A percentile compares a stretch with the other conserved stretches of the same genome.
Conservation (phyloP, 352 stramenopile genomes). For the Phytophthora kernoviae region DNA sequence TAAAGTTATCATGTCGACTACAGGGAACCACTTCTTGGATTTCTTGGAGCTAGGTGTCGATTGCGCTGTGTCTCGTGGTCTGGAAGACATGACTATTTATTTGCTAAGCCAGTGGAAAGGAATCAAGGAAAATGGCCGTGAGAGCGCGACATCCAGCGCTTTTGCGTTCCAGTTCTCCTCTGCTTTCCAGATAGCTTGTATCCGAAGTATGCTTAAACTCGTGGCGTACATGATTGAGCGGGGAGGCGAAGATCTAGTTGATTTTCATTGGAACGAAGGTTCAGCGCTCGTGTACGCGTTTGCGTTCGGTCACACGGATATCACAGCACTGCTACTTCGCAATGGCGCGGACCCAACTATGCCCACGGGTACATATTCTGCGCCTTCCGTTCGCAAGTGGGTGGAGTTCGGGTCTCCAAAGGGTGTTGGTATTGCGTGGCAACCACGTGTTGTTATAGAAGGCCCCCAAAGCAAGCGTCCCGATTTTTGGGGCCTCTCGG, state of each 20-base stretch:
- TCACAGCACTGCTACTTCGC: slow-evolving; percentile 35
- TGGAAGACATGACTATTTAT: slow-evolving; percentile 66
- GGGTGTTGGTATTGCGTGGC: slow-evolving; percentile 33
- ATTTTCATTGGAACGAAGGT: slow-evolving; percentile 68
- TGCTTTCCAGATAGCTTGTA: slow-evolving; percentile 68
- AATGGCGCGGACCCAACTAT: slow-evolving; percentile 55
- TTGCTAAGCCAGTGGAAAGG: slow-evolving; percentile 58
- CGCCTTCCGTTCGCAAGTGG: slow-evolving; percentile 70
- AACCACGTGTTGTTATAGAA: not conserved
- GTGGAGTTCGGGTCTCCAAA: slow-evolving; percentile 51
- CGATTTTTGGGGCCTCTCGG: slow-evolving; percentile 39
- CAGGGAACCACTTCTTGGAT: slow-evolving; percentile 49
- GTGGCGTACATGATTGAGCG: slow-evolving; percentile 57
- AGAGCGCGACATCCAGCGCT: slow-evolving; percentile 32
- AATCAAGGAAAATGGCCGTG: slow-evolving; percentile 42
- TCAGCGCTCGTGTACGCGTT: slow-evolving; percentile 64
- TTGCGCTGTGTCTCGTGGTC: slow-evolving; percentile 53
- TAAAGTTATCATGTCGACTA: slow-evolving; percentile 17
- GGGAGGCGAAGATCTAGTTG: slow-evolving; percentile 57
- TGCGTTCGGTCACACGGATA: slow-evolving; percentile 57
- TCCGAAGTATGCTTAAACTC: slow-evolving; percentile 45
- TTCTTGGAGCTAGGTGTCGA: slow-evolving; percentile 71
- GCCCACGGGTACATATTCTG: slow-evolving; percentile 51
- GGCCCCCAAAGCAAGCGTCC: not conserved
- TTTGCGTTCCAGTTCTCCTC: slow-evolving; percentile 77